Evolutionary conservation across 768 basidiomycete species (phyloP).

Genomic region (Cystobasidiopsis lactophilus): DNA sequence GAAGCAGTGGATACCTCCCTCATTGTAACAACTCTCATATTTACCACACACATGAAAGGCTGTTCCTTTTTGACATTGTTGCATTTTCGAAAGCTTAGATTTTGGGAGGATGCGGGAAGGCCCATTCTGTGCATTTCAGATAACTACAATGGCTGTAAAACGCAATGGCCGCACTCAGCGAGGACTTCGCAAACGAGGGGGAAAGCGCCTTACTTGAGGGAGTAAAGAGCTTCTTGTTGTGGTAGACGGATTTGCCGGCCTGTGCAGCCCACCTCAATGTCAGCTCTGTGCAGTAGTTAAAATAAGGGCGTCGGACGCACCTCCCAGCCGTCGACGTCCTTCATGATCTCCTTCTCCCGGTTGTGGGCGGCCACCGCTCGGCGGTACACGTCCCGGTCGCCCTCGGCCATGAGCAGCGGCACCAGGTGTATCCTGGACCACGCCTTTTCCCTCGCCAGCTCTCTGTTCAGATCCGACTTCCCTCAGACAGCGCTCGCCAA

Average conservation of each 20-base stretch:
- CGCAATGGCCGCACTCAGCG: too few species aligned
- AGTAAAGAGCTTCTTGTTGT: background rate
- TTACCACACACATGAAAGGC: too few species aligned
- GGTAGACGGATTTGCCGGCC: background rate
- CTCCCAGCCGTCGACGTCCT: constrained; percentile 80
- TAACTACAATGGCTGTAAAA: too few species aligned
- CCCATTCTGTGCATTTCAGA: too few species aligned
- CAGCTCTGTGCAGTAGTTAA: background rate
- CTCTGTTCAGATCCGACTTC: constrained; percentile 34
- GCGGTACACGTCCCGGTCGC: constrained; percentile 71
- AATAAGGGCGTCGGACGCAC: constrained; percentile 32
- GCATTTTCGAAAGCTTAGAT: too few species aligned
- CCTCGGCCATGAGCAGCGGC: constrained; percentile 75
- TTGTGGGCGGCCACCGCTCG: constrained; percentile 52
- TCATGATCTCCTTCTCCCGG: constrained; percentile 80
- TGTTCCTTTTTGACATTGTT: too few species aligned
- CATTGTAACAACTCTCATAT: too few species aligned
- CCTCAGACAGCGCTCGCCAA: background rate
- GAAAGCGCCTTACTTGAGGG: too few species aligned
- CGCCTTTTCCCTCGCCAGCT: constrained; percentile 72
- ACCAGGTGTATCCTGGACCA: constrained; percentile 92
- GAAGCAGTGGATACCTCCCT: too few species aligned
- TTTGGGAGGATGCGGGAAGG: too few species aligned
- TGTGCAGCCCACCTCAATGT: background rate
- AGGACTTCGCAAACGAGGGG: too few species aligned